Conservation (phyloP, 306 rosid species). For the Acacia melanoxylon region DNA sequence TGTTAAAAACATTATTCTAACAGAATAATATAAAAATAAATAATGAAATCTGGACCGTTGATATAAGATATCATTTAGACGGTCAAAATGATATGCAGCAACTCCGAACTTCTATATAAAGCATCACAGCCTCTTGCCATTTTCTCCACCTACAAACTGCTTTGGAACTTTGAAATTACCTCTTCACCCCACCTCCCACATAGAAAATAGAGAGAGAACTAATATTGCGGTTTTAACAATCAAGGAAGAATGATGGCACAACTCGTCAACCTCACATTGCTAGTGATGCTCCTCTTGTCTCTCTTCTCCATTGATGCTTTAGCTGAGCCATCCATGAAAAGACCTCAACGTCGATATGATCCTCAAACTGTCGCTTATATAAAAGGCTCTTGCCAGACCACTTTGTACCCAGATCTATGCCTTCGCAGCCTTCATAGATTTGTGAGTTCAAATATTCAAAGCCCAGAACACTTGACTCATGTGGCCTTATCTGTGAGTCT, state of each 20-base stretch:
- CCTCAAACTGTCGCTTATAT: slow-evolving; percentile 26
- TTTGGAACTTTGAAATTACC: background rate
- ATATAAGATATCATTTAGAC: background rate
- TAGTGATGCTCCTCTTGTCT: background rate
- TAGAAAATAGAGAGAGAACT: background rate
- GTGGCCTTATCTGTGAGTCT: slow-evolving; percentile 44
- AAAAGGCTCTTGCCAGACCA: slow-evolving; percentile 31
- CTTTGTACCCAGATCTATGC: too few relatives aligned
- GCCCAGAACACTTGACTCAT: slow-evolving; percentile 28
- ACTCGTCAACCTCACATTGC: slow-evolving; percentile 8
- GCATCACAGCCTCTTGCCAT: background rate
- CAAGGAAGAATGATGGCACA: slow-evolving; percentile 28
- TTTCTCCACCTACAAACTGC: background rate
- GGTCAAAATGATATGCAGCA: background rate
- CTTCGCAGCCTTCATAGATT: too few relatives aligned
- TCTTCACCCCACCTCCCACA: background rate
- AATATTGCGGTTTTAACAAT: background rate
- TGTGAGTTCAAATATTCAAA: too few relatives aligned
- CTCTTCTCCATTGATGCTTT: background rate
- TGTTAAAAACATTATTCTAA: too few relatives aligned
- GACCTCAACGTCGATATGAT: background rate
- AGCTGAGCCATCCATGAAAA: background rate
- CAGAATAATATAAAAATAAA: background rate
- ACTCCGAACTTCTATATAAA: slow-evolving; percentile 25
- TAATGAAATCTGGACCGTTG: background rate